Evolutionary conservation across 2,329 filamentous ascomycete species (phyloP).

Genomic region (Uncinocarpus reesii): DNA sequence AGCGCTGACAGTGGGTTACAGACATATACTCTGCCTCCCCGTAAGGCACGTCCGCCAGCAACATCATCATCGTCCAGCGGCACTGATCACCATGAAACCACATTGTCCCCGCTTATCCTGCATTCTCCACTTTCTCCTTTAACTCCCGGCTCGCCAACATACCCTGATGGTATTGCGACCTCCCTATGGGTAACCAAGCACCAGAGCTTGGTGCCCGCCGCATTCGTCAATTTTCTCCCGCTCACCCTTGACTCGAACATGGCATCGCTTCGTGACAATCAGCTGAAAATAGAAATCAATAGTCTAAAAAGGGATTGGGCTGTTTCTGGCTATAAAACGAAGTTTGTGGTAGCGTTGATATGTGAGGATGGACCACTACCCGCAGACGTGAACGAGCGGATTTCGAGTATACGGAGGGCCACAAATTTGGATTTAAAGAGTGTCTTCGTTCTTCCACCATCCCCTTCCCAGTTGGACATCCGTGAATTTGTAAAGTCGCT

Average conservation of each 20-base stretch:
- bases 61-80: slow-evolving; percentile 38
- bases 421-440: slow-evolving; percentile 74
- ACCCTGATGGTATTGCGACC: slow-evolving; percentile 80
- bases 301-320: slow-evolving; percentile 57
- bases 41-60: slow-evolving; percentile 52
- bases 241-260: slow-evolving; percentile 63
- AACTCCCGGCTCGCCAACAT: slow-evolving; percentile 69
- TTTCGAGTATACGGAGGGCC: slow-evolving; percentile 67
- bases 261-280: slow-evolving; percentile 71
- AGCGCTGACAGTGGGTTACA: slow-evolving; percentile 16
- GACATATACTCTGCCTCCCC: slow-evolving; percentile 49
- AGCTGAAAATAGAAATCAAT: slow-evolving; percentile 78
- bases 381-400: slow-evolving; percentile 59
- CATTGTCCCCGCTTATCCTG: slow-evolving; percentile 47
- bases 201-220: slow-evolving; percentile 69
- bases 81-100: slow-evolving; percentile 39
- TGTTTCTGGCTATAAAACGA: slow-evolving; percentile 57
- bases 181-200: slow-evolving; percentile 80
- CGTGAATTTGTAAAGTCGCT: slow-evolving; percentile 63
- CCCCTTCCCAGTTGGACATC: slow-evolving; percentile 60
- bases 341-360: slow-evolving; percentile 66
- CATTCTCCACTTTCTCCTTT: slow-evolving; percentile 90
- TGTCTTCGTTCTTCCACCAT: slow-evolving; percentile 72
- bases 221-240: slow-evolving; percentile 70
- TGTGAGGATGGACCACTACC: slow-evolving; percentile 57